Base-by-base conservation (phyloP, 2,329 filamentous ascomycete species). In the Aspergillus pseudoterreus region DNA sequence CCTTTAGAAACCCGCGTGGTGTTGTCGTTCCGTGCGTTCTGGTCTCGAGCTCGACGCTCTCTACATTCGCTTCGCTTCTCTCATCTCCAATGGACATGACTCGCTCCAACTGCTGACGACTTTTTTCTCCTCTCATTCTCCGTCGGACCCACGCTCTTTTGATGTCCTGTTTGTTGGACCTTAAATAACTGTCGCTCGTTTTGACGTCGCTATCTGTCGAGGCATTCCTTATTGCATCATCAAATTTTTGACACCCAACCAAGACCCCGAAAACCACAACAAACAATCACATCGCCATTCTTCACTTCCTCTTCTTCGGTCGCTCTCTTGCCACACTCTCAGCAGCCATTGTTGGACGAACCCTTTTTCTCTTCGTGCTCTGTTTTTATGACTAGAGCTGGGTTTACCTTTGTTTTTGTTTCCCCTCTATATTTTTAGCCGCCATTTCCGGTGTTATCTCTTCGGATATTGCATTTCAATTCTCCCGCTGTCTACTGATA, bases 31-130 rank as follows among this genome's bases (percentile, higher is more conserved):
- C 59, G 55, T 55, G 56, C 47, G 53, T 58, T 56, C 58, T 56
- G 59, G 57, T 61, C 57, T 59, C 54, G 59, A 56, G 61, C 61
- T 60, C 55, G 57, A 66, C 64, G 56, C 61, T 66, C 60, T 61
- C 61, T 66, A 59, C 52, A 42, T 42, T 42, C 15, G 15, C 39
- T 42, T 53, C 50, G 19, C 50, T 56, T 54, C 44, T 50, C 49
- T 45, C 45, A 41, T 17, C 43, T 45, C 43, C 46, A 49, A 47
- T 57, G 51, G 51, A 44, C 52, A 55, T 55, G 57, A 56, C 47
- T 51, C 45, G 48, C 45, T 56, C 32, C 43, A 47, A 55, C 36
- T 58, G 46, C 44, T 53, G 38, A 53, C 50, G 53, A 52, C 55
- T 51, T 51, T 51, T 51, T 17, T n/a, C 11, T n/a, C 14, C 35